Conservation (phyloP, 2,329 filamentous ascomycete species). For the Teratosphaeria viscida region DNA sequence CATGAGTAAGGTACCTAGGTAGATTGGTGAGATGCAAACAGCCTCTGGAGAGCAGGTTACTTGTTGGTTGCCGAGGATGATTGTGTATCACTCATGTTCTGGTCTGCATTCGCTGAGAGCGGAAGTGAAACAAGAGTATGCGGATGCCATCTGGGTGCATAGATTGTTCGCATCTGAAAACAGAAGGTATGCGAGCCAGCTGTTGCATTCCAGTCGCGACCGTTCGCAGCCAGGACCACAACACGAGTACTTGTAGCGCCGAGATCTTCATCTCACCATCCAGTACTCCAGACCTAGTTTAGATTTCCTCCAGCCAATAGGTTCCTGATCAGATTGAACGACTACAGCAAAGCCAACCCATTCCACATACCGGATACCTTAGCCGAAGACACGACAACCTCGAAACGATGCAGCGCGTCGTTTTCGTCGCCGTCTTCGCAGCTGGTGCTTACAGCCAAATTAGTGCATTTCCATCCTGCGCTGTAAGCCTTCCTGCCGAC, state of each 20-base stretch:
- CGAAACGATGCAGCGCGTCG: neutral
- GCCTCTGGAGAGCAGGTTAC: neutral
- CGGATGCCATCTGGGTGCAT: neutral
- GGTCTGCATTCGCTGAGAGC: neutral
- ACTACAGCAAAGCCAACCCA: neutral
- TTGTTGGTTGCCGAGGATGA: neutral
- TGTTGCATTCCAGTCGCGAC: neutral
- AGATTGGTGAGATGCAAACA: neutral
- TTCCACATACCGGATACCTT: neutral
- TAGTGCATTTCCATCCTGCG: neutral
- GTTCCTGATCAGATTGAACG: neutral
- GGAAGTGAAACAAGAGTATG: neutral
- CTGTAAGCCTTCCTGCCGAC: neutral
- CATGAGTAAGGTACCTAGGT: neutral
- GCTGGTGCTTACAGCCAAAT: neutral
- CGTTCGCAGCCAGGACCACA: neutral
- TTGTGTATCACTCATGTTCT: no score
- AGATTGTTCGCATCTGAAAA: neutral
- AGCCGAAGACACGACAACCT: neutral
- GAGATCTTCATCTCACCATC: neutral
- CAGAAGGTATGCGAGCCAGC: neutral
- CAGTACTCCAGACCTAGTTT: neutral
- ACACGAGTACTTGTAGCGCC: neutral
- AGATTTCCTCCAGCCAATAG: neutral
- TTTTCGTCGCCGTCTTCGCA: neutral